Conservation (phyloP, 768 basidiomycete genomes). For the Leucogyrophana mollusca region DNA sequence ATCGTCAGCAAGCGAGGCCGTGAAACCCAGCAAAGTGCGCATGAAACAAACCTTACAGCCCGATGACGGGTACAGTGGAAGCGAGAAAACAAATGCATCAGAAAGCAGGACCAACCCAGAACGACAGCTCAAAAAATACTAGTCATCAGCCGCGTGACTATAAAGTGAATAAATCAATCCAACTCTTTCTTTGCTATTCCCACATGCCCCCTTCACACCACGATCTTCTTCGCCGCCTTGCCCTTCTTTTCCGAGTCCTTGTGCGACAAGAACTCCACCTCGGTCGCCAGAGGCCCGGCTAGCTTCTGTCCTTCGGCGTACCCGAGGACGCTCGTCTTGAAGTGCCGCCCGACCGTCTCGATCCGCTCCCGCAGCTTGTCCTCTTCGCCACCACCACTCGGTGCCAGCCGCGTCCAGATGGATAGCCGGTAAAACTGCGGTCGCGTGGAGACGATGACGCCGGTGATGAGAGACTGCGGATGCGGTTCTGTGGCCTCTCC, state of each 20-base stretch:
- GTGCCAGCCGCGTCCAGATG: slow-evolving; percentile 94
- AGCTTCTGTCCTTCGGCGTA: slow-evolving; percentile 73
- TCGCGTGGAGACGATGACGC: slow-evolving; percentile 92
- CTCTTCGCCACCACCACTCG: slow-evolving; percentile 51
- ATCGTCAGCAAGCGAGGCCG: too few species aligned
- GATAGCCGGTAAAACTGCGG: slow-evolving; percentile 95
- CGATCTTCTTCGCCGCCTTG: slow-evolving; percentile 76
- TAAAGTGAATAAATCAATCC: slow-evolving; percentile 31
- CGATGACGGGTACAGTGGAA: neutral
- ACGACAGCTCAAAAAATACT: slow-evolving; percentile 17
- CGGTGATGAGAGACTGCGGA: slow-evolving; percentile 73
- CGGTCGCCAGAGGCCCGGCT: slow-evolving; percentile 84
- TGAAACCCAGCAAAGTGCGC: too few species aligned
- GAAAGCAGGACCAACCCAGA: slow-evolving; percentile 16
- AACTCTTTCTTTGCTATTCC: slow-evolving; percentile 14
- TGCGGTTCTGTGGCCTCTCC: slow-evolving; percentile 40
- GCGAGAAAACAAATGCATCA: slow-evolving; percentile 11
- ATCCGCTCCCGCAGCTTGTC: slow-evolving; percentile 76
- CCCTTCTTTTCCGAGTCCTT: slow-evolving; percentile 96
- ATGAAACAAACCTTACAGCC: too few species aligned
- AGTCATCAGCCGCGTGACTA: slow-evolving; percentile 18
- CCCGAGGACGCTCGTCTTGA: slow-evolving; percentile 89
- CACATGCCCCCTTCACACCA: slow-evolving; percentile 44
- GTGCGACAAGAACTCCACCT: slow-evolving; percentile 93
- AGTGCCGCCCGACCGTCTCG: slow-evolving; percentile 82